A percentile compares a stretch with the other conserved stretches of the same genome.
Evolutionary conservation across 2,329 filamentous ascomycete genomes (phyloP).

Genomic region (Exserohilum rostratum): DNA sequence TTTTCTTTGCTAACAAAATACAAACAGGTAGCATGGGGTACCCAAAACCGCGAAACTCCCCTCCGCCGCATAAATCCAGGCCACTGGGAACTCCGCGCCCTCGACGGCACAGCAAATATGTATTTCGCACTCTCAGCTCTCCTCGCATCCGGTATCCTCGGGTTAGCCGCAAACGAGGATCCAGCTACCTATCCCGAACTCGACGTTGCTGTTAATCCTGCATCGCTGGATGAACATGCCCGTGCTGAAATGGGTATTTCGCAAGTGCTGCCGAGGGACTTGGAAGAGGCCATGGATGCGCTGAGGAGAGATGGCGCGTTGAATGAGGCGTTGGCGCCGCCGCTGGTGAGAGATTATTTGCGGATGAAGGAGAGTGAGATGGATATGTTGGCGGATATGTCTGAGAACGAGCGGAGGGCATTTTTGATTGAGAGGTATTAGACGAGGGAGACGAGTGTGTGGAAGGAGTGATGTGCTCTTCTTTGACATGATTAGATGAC

Average conservation of each 20-base stretch:
- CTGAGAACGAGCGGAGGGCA: slow-evolving; percentile 53
- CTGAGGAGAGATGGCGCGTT: slow-evolving; percentile 59
- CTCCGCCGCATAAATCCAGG: slow-evolving; percentile 69
- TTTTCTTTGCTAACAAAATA: slow-evolving; percentile 35
- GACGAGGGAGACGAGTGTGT: too few relatives aligned
- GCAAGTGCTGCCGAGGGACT: slow-evolving; percentile 59
- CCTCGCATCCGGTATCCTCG: slow-evolving; percentile 64
- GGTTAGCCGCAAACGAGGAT: slow-evolving; percentile 52
- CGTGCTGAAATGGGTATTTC: slow-evolving; percentile 60
- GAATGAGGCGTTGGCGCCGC: slow-evolving; percentile 53
- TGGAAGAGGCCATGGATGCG: slow-evolving; percentile 62
- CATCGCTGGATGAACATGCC: slow-evolving; percentile 44
- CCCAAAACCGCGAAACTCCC: slow-evolving; percentile 78
- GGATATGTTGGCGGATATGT: slow-evolving; percentile 58
- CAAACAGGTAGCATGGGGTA: slow-evolving; percentile 79
- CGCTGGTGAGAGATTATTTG: slow-evolving; percentile 63
- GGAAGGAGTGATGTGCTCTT: too few relatives aligned
- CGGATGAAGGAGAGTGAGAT: slow-evolving; percentile 66
- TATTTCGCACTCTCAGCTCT: slow-evolving; percentile 72
- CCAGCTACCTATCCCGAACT: slow-evolving; percentile 60
- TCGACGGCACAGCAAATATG: slow-evolving; percentile 81
- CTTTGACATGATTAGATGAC: too few relatives aligned
- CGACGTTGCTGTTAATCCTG: slow-evolving; percentile 56
- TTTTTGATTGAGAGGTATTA: slow-evolving; percentile 73
- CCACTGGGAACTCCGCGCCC: slow-evolving; percentile 78